Evolutionary conservation across 441 rosid species (phyloP).

Genomic region (Metrosideros polymorpha): DNA sequence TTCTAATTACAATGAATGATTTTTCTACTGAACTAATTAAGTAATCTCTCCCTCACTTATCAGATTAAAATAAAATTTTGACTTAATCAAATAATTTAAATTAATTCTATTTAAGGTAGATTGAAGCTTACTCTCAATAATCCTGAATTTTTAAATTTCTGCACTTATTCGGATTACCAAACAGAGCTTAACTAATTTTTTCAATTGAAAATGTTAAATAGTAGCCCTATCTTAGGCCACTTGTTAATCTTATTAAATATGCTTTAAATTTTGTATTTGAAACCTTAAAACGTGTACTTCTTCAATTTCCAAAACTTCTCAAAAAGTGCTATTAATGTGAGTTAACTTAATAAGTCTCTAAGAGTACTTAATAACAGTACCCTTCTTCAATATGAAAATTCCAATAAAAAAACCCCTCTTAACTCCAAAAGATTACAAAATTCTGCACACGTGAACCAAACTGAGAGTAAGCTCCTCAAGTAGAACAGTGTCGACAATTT

Average conservation of each 20-base stretch:
- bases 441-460: not conserved
- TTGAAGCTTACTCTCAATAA: no score
- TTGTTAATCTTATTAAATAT: not conserved
- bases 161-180: no score
- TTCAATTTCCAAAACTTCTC: not conserved
- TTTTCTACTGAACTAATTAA: no score
- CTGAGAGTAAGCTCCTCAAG: not conserved
- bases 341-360: not conserved
- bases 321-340: not conserved
- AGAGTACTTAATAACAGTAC: not conserved
- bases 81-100: no score
- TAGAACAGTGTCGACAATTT: not conserved
- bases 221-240: not conserved
- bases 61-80: no score
- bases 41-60: no score
- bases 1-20: no score
- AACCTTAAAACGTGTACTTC: not conserved
- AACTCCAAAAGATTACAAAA: not conserved
- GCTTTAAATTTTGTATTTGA: not conserved
- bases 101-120: no score
- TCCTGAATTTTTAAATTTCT: no score
- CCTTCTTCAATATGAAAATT: not conserved
- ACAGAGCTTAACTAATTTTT: not conserved
- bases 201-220: not conserved
- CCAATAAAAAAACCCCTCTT: not conserved